Conservation (phyloP, 2,329 filamentous ascomycete species). For the Fusarium redolens region DNA sequence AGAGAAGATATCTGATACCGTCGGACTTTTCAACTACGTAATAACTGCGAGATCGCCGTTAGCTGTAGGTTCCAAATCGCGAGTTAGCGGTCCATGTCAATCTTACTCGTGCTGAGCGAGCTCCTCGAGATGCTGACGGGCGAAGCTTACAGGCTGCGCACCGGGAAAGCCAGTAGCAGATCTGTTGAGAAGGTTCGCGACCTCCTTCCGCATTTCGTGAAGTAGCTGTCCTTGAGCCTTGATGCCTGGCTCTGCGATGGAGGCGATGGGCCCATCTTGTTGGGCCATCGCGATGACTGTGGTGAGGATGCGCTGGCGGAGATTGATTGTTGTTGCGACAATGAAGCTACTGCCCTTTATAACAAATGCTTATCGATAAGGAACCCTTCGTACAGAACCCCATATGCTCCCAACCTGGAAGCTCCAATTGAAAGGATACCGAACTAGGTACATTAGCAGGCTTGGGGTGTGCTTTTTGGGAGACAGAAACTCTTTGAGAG, state of each 20-base stretch:
- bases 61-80: neutral
- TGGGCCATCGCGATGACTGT: slow-evolving; percentile 45
- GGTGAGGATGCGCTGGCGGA: neutral
- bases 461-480: neutral
- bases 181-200: slow-evolving; percentile 80
- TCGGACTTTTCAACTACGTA: slow-evolving; percentile 99
- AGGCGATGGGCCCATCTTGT: slow-evolving; percentile 54
- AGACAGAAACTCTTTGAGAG: neutral
- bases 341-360: slow-evolving; percentile 9
- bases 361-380: slow-evolving; percentile 25
- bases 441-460: neutral
- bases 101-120: slow-evolving; percentile 79
- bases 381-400: neutral
- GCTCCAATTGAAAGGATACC: neutral
- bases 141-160: slow-evolving; percentile 94
- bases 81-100: neutral
- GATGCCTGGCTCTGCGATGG: slow-evolving; percentile 71
- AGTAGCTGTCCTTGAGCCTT: slow-evolving; percentile 73
- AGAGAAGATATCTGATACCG: slow-evolving; percentile 94
- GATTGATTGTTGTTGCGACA: slow-evolving; percentile 15
- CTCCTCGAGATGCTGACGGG: slow-evolving; percentile 83
- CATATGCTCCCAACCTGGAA: neutral
- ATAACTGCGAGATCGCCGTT: slow-evolving; percentile 66
- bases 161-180: slow-evolving; percentile 80
- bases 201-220: slow-evolving; percentile 73